phyloP scores from a whole-genome alignment of 495 filamentous ascomycete species.

The Daldinia grandis region DNA sequence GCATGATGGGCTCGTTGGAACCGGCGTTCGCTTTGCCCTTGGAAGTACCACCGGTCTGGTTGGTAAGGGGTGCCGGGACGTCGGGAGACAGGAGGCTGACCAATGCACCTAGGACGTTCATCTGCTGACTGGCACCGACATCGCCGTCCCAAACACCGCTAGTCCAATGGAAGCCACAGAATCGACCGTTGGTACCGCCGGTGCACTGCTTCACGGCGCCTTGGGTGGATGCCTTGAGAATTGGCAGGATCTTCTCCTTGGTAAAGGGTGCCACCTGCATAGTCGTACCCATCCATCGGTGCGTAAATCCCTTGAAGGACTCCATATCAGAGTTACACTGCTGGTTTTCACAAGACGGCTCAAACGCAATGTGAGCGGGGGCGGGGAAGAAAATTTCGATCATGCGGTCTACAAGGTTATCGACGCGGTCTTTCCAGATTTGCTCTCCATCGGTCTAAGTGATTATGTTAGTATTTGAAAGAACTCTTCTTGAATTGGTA shows the following conservation, averaged over 20 bases:
- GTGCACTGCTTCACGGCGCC: constrained; percentile 69
- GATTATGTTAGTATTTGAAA: constrained; percentile 21
- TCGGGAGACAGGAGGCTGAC: constrained; percentile 42
- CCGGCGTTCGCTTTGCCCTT: constrained; percentile 69
- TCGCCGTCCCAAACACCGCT: constrained; percentile 58
- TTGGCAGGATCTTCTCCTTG: constrained; percentile 52
- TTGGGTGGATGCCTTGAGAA: constrained; percentile 61
- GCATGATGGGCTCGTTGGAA: constrained; percentile 34
- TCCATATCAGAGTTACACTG: constrained; percentile 70
- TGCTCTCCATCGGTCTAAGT: constrained; percentile 57
- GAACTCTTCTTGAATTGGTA: background rate
- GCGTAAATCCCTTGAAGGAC: constrained; percentile 73
- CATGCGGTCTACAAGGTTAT: constrained; percentile 53
- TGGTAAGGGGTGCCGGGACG: constrained; percentile 59
- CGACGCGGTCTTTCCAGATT: constrained; percentile 55
- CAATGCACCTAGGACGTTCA: constrained; percentile 52
- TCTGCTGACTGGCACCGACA: constrained; percentile 63
- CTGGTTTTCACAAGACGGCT: constrained; percentile 65
- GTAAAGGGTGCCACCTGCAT: constrained; percentile 61
- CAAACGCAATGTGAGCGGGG: constrained; percentile 56
- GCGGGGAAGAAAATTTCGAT: constrained; percentile 55
- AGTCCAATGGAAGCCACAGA: constrained; percentile 71
- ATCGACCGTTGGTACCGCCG: constrained; percentile 58
- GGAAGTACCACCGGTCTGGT: constrained; percentile 69
- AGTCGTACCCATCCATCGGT: constrained; percentile 71